Percentiles rank a stretch among this genome's conserved stretches.
Evolutionary conservation across 805 yeast species (phyloP).

Genomic region (Groenewaldozyma salmanticensis): DNA sequence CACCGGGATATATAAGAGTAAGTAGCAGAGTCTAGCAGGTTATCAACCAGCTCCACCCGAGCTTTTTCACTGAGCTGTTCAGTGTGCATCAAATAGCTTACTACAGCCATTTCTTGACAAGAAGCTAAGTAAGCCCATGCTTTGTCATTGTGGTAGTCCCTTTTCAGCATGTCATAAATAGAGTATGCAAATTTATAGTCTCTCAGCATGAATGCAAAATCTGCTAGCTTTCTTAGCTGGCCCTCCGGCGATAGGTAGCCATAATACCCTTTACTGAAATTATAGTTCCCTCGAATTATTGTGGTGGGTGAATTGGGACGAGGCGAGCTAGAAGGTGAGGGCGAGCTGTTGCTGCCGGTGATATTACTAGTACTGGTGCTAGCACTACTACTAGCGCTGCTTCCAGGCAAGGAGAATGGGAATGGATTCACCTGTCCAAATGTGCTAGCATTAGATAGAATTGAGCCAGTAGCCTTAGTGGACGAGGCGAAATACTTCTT

Average conservation of each 20-base stretch:
- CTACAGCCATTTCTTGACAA: conserved; percentile 79
- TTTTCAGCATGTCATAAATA: conserved; percentile 71
- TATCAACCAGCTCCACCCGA: conserved; percentile 45
- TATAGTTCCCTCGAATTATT: conserved; percentile 29
- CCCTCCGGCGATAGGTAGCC: conserved; percentile 58
- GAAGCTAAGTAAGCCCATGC: conserved; percentile 78
- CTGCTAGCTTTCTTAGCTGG: conserved; percentile 72
- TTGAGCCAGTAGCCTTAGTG: conserved; percentile 19
- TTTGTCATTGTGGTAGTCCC: conserved; percentile 66
- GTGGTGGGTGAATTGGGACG: background rate
- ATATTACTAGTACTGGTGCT: conserved; percentile 7
- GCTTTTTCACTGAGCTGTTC: conserved; percentile 32
- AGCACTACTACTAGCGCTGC: conserved; percentile 9
- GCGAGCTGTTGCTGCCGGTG: conserved; percentile 6
- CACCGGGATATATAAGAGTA: conserved; percentile 70
- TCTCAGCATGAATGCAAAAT: conserved; percentile 84
- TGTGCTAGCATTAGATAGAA: conserved; percentile 24
- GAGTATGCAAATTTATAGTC: conserved; percentile 79
- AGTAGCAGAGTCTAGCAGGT: conserved; percentile 58
- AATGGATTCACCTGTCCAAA: conserved; percentile 8
- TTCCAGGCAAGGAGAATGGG: conserved; percentile 9
- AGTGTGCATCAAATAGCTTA: conserved; percentile 53
- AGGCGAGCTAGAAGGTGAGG: conserved; percentile 2
- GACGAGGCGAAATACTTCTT: conserved; percentile 36
- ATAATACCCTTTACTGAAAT: conserved; percentile 39